Evolutionary conservation across 2,329 filamentous ascomycete genomes (phyloP), one percentile per base, ranked within the genome.

Genomic region (Huntiella bhutanensis): DNA sequence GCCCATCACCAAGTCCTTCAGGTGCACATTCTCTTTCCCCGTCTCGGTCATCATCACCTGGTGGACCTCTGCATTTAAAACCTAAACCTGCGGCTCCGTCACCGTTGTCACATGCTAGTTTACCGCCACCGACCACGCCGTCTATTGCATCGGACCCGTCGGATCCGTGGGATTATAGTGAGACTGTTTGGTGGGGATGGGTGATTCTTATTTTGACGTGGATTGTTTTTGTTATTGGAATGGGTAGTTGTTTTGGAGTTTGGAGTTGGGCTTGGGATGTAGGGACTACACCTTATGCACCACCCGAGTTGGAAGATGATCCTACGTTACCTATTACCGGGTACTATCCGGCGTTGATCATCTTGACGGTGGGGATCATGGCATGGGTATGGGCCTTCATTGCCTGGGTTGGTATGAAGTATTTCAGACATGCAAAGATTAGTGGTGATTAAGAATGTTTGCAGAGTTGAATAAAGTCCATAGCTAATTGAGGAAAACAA

Each of bases 181-280:
- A 95, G 64, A 98, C 91, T 1, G 87, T 91, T 56, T 93, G 84
- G 78, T 98, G 91, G 88, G 91, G 91, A 1, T 98, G 88, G 85
- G 80, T 94, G 5, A 80, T 98, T 41, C 67, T 98, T 32, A 65
- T 82, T 36, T 80, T 84, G 41, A 98, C 92, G 0, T 98, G 92
- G 91, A 65, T 92, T 39, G 86, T 95, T 19, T 96, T 98, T 59
- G 86, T 96, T 15, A 76, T 91, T 1, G 91, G 91, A 32, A 96
- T 98, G 82, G 91, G 91, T 45, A 93, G 83, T 43, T 95, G 86
- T 60, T 71, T 96, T 40, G 88, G 82, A 16, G 77, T 96, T 16
- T 98, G 91, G 91, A 91, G 80, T 61, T 98, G 91, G 91, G 91
- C 91, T 2, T 98, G 91, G 91, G 88, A 96, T 64, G 88, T 96